Conservation (phyloP, 2,329 filamentous ascomycete species). For the Clonostachys chloroleuca region DNA sequence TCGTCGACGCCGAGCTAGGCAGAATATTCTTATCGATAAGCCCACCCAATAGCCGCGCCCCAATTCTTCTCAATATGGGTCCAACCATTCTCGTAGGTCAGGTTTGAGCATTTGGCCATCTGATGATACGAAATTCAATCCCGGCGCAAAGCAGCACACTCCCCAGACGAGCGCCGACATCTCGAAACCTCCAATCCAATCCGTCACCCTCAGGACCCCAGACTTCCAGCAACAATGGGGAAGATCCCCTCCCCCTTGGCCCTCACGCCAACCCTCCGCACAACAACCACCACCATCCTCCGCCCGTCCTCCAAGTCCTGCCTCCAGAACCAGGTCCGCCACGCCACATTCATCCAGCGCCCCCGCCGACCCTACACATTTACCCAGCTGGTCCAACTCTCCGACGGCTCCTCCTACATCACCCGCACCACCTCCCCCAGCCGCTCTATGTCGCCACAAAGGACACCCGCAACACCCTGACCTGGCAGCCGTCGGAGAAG, state of each 20-base stretch:
- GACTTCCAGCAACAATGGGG: constrained; percentile 13
- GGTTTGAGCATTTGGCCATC: no score
- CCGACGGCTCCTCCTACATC: constrained; percentile 82
- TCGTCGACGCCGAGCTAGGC: neutral
- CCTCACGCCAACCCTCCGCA: constrained; percentile 22
- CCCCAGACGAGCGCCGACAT: no score
- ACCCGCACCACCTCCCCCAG: constrained; percentile 68
- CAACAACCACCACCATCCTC: constrained; percentile 18
- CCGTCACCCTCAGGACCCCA: neutral
- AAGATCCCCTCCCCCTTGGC: constrained; percentile 2
- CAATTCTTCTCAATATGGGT: constrained; percentile 1
- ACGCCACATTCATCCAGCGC: constrained; percentile 80
- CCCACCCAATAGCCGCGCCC: neutral
- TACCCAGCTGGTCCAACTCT: constrained; percentile 92
- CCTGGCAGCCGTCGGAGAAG: constrained; percentile 86
- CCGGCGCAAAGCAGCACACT: no score
- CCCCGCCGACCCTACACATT: constrained; percentile 94
- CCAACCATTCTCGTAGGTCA: no score
- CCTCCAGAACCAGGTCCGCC: constrained; percentile 55
- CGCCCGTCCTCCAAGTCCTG: constrained; percentile 6
- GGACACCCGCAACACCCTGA: constrained; percentile 81
- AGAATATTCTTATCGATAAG: constrained; percentile 3
- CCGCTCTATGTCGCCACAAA: constrained; percentile 60
- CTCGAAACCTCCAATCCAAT: neutral
- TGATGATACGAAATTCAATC: no score